These are phyloP conservation scores for Aureobasidium sp. DNA, from an alignment of 2,329 filamentous ascomycete species.

Conservation along the genomic window DNA sequence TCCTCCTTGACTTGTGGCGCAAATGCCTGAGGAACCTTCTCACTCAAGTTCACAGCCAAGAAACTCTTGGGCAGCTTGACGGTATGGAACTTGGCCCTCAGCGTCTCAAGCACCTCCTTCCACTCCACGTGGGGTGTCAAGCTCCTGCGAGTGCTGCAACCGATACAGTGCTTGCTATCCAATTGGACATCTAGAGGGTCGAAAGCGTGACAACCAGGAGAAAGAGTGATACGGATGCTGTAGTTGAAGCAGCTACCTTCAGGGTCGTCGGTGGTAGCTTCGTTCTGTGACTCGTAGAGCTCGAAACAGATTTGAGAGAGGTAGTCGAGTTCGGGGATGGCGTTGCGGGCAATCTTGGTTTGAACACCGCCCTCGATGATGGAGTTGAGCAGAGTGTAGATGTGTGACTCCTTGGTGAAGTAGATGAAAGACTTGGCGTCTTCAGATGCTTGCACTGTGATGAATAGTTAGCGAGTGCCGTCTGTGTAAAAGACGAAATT, in stretches of 20 bases:
- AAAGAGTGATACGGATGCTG: conserved; percentile 92
- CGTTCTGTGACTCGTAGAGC: conserved; percentile 88
- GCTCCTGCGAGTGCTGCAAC: conserved; percentile 81
- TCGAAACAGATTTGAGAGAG: conserved; percentile 97
- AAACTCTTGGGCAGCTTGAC: conserved; percentile 46
- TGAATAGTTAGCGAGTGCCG: not conserved
- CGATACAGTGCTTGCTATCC: conserved; percentile 93
- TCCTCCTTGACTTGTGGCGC: not conserved
- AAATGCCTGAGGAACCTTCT: conserved; percentile 36
- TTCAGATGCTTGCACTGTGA: conserved; percentile 73
- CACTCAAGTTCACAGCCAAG: conserved; percentile 42
- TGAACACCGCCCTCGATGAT: conserved; percentile 95
- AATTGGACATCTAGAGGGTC: conserved; percentile 94
- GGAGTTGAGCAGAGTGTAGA: conserved; percentile 95
- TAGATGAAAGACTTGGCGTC: conserved; percentile 97
- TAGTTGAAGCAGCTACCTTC: conserved; percentile 67
- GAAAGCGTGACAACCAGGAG: conserved; percentile 90
- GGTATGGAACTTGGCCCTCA: conserved; percentile 89
- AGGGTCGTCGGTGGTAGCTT: conserved; percentile 20
- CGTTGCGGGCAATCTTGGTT: conserved; percentile 91
- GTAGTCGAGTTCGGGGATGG: conserved; percentile 95
- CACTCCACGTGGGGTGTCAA: conserved; percentile 88
- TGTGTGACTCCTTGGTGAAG: conserved; percentile 98
- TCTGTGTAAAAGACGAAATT: not conserved
- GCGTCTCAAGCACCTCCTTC: conserved; percentile 92